Base-by-base conservation (phyloP, 768 basidiomycete genomes). In the Pisolithus albus region DNA sequence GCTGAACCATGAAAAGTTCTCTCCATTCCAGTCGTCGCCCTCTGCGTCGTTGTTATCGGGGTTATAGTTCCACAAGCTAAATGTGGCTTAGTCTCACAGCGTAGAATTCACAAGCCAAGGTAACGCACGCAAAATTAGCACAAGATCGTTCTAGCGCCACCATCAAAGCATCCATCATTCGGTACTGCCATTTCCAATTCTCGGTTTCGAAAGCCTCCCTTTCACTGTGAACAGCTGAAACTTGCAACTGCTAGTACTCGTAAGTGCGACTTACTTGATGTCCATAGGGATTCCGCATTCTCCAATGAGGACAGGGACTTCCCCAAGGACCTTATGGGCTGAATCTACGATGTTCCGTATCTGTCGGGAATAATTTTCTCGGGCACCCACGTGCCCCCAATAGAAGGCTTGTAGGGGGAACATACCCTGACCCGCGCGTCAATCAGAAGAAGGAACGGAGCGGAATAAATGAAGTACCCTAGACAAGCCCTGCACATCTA, bases 211-310 rank as follows among this genome's bases (percentile, higher is more conserved):
- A 87, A 0, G 90, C 89, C 56, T 81, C 78, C 47, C 79, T 79
- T 37, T 80, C 71, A 64, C 92, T 93, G 50, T 10, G 24, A 18
- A 26, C 52, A 48, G 24, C 28, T 24, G 3, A 23, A n/a, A 16
- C n/a, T 34, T 16, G 46, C n/a, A 32, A 10, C 21, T 0, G 9
- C 40, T 8, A 11, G 18, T 8, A 16, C 28, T 46, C 10, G 10
- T 30, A 24, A 40, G 36, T 10, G 28, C 16, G 3, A 72, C 86
- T 40, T 60, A 93, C 92, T 99, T 97, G 78, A 96, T 82, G 60
- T 99, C 96, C 86, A 98, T 95, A 1, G 95, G 95, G 19, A 97
- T 76, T 28, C 95, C 95, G 56, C 87, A 90, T 67, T 99, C 95
- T 18, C 94, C 94, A 52, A 99, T 79, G 11, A 97, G 68, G 38